Evolutionary conservation across 371 early-diverging fungal genomes (phyloP), one percentile per base, ranked within the genome.

Genomic region (Batrachochytrium dendrobatidis): DNA sequence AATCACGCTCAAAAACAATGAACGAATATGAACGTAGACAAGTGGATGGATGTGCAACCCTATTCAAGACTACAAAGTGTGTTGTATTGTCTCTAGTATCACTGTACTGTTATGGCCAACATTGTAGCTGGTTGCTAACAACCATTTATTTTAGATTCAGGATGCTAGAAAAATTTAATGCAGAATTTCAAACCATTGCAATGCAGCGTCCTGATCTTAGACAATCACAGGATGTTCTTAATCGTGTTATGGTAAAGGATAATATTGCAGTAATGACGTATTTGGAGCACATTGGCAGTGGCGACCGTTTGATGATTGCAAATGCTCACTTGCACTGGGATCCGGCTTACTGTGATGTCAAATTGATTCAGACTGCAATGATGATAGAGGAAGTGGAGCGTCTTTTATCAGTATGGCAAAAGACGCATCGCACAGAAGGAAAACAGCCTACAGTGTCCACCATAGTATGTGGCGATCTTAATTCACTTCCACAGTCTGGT

Each of bases 41-140:
- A 15, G 98, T 99, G 0, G 99, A 99, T 73, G 99, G 99, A 5
- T 98, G 98, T 73, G 99, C 98, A 8, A 98, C 87, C 0, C 98
- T 99, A 69, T 99, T 83, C 82, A 93, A 91, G 66, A 64, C 84
- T 35, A 75, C 81, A 49, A 90, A 85, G 90, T 89, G 81, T 60
- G 73, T 58, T 32, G 20, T 30, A 17, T 18, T 60, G 39, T 3
- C 12, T 31, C 10, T 28, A 28, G 25, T 20, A 22, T 28, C 33
- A 43, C 20, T 30, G 49, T n/a, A n/a, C 31, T 26, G 22, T 12
- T 15, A 10, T 33, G 15, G 44, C 54, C 48, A 30, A 33, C 28
- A 20, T 25, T 24, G 20, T n/a, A 22, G 48, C 17, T 43, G 33
- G 24, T 30, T 50, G 28, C 20, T 12, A 55, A 18, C 34, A 26